Percentiles rank a stretch among this genome's conserved stretches.
Evolutionary conservation across 192 early-diverging fungal genomes (phyloP).

Genomic region (Umbelopsis isabellina): DNA sequence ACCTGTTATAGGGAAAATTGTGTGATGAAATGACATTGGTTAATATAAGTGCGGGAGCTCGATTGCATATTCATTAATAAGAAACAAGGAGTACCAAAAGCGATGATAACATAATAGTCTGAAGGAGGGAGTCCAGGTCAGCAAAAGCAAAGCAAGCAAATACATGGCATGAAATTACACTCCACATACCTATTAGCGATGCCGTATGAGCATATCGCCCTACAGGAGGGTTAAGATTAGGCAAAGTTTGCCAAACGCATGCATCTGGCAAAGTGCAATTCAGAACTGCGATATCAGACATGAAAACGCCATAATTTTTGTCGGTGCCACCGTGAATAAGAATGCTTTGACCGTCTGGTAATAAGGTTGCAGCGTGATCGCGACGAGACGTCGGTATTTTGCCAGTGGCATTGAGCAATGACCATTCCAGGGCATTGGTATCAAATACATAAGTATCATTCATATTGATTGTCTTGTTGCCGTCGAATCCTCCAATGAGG

Average conservation of each 20-base stretch:
- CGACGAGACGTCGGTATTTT: slow-evolving; percentile 19
- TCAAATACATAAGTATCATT: slow-evolving; percentile 24
- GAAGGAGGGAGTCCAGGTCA: not conserved
- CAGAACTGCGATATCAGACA: slow-evolving; percentile 31
- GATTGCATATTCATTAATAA: not conserved
- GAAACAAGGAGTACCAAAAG: not conserved
- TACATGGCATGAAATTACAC: not conserved
- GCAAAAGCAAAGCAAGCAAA: not conserved
- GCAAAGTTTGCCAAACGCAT: slow-evolving; percentile 15
- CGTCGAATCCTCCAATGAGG: slow-evolving; percentile 32
- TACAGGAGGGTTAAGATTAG: slow-evolving; percentile 5
- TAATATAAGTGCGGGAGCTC: not conserved
- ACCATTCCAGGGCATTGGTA: slow-evolving; percentile 17
- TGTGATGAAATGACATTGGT: not conserved
- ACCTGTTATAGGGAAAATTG: not conserved
- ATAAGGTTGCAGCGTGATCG: slow-evolving; percentile 26
- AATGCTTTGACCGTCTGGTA: slow-evolving; percentile 16
- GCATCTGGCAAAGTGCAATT: not conserved
- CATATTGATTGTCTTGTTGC: slow-evolving; percentile 17
- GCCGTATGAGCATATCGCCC: slow-evolving; percentile 29
- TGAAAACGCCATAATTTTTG: not conserved
- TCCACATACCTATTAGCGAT: slow-evolving; percentile 20
- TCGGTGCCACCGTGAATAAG: slow-evolving; percentile 34
- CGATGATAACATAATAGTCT: slow-evolving; percentile 19
- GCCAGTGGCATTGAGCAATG: not conserved